Evolutionary conservation across 169 alveolate species (phyloP).

Genomic region (Plasmodium reichenowi): DNA sequence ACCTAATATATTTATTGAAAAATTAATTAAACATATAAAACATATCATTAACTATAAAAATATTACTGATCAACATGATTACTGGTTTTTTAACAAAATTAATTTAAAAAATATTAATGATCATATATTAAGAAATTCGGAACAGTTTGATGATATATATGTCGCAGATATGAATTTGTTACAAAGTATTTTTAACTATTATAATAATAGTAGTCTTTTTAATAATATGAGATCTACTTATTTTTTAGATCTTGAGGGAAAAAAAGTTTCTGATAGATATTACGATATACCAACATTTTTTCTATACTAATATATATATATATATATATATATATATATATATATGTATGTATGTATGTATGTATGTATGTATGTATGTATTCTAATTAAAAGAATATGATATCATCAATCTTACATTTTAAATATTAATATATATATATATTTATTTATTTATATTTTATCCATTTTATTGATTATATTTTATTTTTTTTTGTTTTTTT

Average conservation of each 20-base stretch:
- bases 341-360: too few relatives aligned
- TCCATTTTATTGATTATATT: too few relatives aligned
- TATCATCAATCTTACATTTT: too few relatives aligned
- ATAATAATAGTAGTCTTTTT: conserved; percentile 2
- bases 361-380: too few relatives aligned
- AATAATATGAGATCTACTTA: conserved; percentile 54
- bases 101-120: conserved; percentile 6
- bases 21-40: conserved; percentile 22
- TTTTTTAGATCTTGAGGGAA: conserved; percentile 40
- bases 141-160: conserved; percentile 37
- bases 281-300: conserved; percentile 16
- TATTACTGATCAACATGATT: background rate
- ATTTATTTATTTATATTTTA: too few relatives aligned
- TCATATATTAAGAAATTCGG: background rate
- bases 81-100: conserved; percentile 40
- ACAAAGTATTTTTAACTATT: conserved; percentile 14
- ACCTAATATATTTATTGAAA: conserved; percentile 8
- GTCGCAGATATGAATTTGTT: conserved; percentile 3
- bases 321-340: too few relatives aligned
- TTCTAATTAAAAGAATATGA: too few relatives aligned
- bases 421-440: too few relatives aligned
- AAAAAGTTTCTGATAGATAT: conserved; percentile 12
- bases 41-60: conserved; percentile 18
- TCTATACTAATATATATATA: background rate
- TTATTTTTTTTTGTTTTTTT: too few relatives aligned